Base-by-base conservation (phyloP, 768 basidiomycete species). In the Rubroboletus satanas region DNA sequence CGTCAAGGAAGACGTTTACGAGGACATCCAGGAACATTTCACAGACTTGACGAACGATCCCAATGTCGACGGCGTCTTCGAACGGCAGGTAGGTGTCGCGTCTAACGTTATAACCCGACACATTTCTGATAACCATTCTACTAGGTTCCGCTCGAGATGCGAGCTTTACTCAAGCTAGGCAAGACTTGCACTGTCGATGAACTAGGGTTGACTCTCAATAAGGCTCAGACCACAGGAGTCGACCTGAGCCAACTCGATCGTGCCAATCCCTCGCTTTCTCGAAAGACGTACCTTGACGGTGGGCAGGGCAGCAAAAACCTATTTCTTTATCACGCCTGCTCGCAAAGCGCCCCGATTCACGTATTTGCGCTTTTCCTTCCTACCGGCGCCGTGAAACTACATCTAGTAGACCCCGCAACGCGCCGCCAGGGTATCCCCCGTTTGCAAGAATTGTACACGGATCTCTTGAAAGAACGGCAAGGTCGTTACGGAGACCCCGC, bases 61-160 rank as follows among this genome's bases (percentile, higher is more conserved):
- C 0, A 93, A 90, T 65, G 92, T 98, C 9, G 93, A 98, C 62
- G 93, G 93, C 1, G 89, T 97, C 4, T 99, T 87, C 64, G 97
- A 99, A 73, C 78, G 87, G 18, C 94, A 98, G 80, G 92, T 93
- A 59, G 41, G 77, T 60, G 3, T 46, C 46, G 17, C 26, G 2
- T 29, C 49, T 14, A 15, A 10, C 32, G 8, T 18, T 42, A 7
- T 32, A 42, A 46, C 28, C 1, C 1, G 21, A 21, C 17, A 7
- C 28, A 17, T 52, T 26, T 37, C 29, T 52, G 26, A 52, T 43
- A 31, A 51, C 33, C 35, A 12, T 14, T 53, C 8, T 26, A 39
- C 23, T 55, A 94, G 93, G 79, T 98, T 15, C 92, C 97, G 8
- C 80, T 96, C 17, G 74, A 86, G 45, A 79, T 90, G 52, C 88